These are phyloP conservation scores for Hypoxylon crocopeplum DNA, from an alignment of 495 filamentous ascomycete genomes.

Conservation along the genomic window DNA sequence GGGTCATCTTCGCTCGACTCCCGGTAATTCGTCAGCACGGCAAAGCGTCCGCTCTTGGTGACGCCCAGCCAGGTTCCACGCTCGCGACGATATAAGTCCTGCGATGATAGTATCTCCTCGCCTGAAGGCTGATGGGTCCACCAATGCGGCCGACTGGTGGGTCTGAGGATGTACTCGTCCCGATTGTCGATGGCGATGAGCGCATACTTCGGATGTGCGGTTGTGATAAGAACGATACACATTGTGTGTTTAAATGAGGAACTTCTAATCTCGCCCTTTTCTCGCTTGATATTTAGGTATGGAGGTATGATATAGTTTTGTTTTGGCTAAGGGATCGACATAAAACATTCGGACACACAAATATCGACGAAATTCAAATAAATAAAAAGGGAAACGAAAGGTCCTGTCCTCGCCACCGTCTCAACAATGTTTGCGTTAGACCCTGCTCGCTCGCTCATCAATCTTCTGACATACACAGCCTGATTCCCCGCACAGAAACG, in stretches of 20 bases:
- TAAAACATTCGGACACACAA: slow-evolving; percentile 21
- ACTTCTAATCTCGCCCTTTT: neutral
- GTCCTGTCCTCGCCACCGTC: slow-evolving; percentile 25
- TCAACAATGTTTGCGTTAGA: slow-evolving; percentile 13
- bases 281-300: neutral
- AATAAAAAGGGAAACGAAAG: slow-evolving; percentile 4
- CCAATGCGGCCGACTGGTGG: slow-evolving; percentile 83
- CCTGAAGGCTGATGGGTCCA: slow-evolving; percentile 64
- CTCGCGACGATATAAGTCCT: slow-evolving; percentile 59
- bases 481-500: no score
- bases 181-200: slow-evolving; percentile 91
- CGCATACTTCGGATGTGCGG: slow-evolving; percentile 87
- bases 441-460: slow-evolving; percentile 7
- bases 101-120: slow-evolving; percentile 56
- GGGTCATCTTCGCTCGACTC: slow-evolving; percentile 67
- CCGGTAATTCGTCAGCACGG: slow-evolving; percentile 93
- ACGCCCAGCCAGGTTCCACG: slow-evolving; percentile 94
- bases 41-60: slow-evolving; percentile 81
- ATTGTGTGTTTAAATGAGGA: slow-evolving; percentile 61
- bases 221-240: slow-evolving; percentile 93
- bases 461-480: slow-evolving; percentile 30
- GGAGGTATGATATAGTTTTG: neutral
- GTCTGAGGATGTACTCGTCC: slow-evolving; percentile 92
- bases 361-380: slow-evolving; percentile 19
- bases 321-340: neutral